phyloP scores from a whole-genome alignment of 192 early-diverging fungal genomes.

The Backusella morwellensis region DNA sequence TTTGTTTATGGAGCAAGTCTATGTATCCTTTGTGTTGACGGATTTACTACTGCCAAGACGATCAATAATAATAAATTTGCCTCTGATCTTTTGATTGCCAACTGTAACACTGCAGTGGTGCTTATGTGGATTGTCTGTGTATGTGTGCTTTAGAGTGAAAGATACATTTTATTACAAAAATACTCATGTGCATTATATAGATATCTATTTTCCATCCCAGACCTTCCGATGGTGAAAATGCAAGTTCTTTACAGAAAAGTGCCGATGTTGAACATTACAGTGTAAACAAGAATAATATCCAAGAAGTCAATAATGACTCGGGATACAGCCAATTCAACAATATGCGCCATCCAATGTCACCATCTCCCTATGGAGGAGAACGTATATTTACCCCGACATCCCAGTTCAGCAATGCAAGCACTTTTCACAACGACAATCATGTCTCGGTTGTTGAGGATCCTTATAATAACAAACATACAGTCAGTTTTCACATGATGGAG shows the following conservation, averaged over 20 bases:
- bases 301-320: not conserved
- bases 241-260: not conserved
- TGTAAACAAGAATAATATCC: not conserved
- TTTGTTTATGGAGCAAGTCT: slow-evolving; percentile 24
- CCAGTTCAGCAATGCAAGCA: not conserved
- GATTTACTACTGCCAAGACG: slow-evolving; percentile 9
- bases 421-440: not conserved
- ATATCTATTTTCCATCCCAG: slow-evolving; percentile 27
- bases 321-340: not conserved
- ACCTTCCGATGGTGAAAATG: not conserved
- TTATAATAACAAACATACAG: not conserved
- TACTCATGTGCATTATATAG: not conserved
- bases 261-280: not conserved
- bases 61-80: slow-evolving; percentile 28
- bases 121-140: slow-evolving; percentile 29
- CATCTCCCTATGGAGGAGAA: not conserved
- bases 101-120: slow-evolving; percentile 21
- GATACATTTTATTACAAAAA: too few species aligned
- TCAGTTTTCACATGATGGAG: not conserved
- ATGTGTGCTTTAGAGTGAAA: not conserved
- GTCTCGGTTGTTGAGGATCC: not conserved
- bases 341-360: slow-evolving; percentile 18
- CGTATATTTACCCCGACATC: not conserved
- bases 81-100: slow-evolving; percentile 25
- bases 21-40: slow-evolving; percentile 33